phyloP scores from a whole-genome alignment of 2,329 filamentous ascomycete species.

The Acrodontium crateriforme region DNA sequence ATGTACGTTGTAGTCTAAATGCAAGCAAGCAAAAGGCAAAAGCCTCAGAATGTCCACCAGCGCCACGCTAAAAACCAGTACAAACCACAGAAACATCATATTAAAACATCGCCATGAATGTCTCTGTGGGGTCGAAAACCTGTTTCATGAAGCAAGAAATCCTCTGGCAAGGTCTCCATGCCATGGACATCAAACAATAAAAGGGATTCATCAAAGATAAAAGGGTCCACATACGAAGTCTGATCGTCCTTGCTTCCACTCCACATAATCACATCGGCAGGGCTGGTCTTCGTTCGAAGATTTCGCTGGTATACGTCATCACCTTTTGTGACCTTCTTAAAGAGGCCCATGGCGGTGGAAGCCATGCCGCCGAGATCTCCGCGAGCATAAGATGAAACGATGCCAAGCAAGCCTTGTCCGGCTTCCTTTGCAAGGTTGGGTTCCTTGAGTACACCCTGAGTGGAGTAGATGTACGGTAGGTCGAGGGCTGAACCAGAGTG shows the following conservation, averaged over 20 bases:
- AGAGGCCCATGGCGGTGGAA: slow-evolving; percentile 63
- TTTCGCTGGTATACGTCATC: slow-evolving; percentile 68
- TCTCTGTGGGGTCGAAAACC: slow-evolving; percentile 7
- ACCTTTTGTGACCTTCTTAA: slow-evolving; percentile 75
- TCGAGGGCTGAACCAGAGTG: slow-evolving; percentile 68
- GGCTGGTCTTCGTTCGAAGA: slow-evolving; percentile 77
- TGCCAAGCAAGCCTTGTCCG: slow-evolving; percentile 53
- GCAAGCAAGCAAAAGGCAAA: slow-evolving; percentile 3
- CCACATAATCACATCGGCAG: slow-evolving; percentile 96
- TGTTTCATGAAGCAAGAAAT: not conserved
- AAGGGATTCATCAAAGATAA: slow-evolving; percentile 8
- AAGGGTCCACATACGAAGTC: slow-evolving; percentile 57
- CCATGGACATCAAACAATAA: slow-evolving; percentile 2
- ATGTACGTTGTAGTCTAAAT: slow-evolving; percentile 10
- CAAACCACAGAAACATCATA: slow-evolving; percentile 8
- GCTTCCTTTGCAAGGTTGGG: slow-evolving; percentile 71
- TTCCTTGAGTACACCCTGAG: slow-evolving; percentile 67
- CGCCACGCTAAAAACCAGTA: slow-evolving; percentile 11
- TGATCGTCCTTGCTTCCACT: slow-evolving; percentile 92
- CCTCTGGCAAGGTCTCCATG: not conserved
- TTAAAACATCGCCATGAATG: slow-evolving; percentile 9
- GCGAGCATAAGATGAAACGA: slow-evolving; percentile 65
- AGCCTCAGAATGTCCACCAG: slow-evolving; percentile 8
- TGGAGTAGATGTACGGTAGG: slow-evolving; percentile 67
- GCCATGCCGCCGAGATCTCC: slow-evolving; percentile 76